phyloP scores from a whole-genome alignment of 2,329 filamentous ascomycete species.

The Claviceps quebecensis region DNA sequence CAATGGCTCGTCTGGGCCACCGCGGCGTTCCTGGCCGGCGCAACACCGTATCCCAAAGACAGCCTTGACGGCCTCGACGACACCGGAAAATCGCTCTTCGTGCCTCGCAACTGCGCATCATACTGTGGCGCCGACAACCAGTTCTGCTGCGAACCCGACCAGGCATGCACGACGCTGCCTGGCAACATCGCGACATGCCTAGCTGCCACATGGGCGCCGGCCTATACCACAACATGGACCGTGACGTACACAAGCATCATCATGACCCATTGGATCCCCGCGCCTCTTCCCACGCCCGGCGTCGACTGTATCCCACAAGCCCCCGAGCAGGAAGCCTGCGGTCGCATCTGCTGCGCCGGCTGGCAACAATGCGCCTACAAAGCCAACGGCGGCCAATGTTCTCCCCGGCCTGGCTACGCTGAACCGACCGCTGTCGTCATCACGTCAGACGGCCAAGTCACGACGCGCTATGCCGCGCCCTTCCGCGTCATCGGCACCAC shows the following conservation, averaged over 20 bases:
- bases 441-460: constrained; percentile 32
- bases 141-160: constrained; percentile 37
- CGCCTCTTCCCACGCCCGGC: constrained; percentile 29
- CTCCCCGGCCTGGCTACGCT: constrained; percentile 34
- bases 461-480: constrained; percentile 38
- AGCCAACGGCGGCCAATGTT: constrained; percentile 36
- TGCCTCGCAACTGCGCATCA: constrained; percentile 33
- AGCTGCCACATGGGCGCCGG: constrained; percentile 17
- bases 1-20: constrained; percentile 21
- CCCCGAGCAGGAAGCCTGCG: constrained; percentile 48
- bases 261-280: constrained; percentile 34
- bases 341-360: constrained; percentile 53
- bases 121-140: constrained; percentile 42
- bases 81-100: constrained; percentile 16
- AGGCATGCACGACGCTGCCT: constrained; percentile 36
- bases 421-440: constrained; percentile 28
- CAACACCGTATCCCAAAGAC: constrained; percentile 37
- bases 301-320: constrained; percentile 35
- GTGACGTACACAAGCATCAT: constrained; percentile 46
- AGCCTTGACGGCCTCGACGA: constrained; percentile 33
- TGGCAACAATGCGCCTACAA: constrained; percentile 51
- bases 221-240: constrained; percentile 46
- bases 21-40: constrained; percentile 19
- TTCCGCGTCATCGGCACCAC: constrained; percentile 41
- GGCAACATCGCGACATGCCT: constrained; percentile 36